Conservation (phyloP, 1,139 yeast genomes). For the Zygosaccharomyces sapae region DNA sequence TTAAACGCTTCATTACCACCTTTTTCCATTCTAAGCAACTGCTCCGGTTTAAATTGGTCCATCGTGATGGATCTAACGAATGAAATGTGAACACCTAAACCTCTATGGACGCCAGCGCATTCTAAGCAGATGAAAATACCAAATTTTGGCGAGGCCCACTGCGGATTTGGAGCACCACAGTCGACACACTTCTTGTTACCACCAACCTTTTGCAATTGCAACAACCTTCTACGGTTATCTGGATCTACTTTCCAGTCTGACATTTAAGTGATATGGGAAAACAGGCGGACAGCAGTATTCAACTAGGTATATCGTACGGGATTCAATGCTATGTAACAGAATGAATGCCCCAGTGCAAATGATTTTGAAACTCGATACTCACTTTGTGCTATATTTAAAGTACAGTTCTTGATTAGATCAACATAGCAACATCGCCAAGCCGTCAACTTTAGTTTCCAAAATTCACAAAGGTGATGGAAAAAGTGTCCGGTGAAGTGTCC, state of each 20-base stretch:
- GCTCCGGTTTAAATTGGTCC: slow-evolving; percentile 96
- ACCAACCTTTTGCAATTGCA: slow-evolving; percentile 75
- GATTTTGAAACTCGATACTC: too few species aligned
- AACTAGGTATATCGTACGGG: too few species aligned
- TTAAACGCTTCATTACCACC: slow-evolving; percentile 87
- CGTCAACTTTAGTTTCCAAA: background rate
- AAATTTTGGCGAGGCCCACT: slow-evolving; percentile 98
- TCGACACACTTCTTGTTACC: slow-evolving; percentile 89
- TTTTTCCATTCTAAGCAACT: slow-evolving; percentile 81
- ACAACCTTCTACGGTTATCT: slow-evolving; percentile 76
- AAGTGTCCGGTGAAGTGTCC: background rate
- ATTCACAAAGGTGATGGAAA: background rate
- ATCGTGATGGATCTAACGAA: slow-evolving; percentile 94
- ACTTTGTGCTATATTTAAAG: too few species aligned
- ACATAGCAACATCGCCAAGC: background rate
- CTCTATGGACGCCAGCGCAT: slow-evolving; percentile 95
- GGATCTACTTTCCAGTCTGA: slow-evolving; percentile 83
- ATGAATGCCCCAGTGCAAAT: too few species aligned
- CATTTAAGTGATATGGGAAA: slow-evolving; percentile 16
- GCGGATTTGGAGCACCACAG: slow-evolving; percentile 93
- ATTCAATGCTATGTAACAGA: too few species aligned
- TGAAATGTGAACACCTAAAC: slow-evolving; percentile 93
- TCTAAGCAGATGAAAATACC: slow-evolving; percentile 95
- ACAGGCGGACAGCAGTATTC: too few species aligned
- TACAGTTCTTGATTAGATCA: background rate